phyloP scores from a whole-genome alignment of 805 yeast genomes.

The Suhomyces xylopsoci region DNA sequence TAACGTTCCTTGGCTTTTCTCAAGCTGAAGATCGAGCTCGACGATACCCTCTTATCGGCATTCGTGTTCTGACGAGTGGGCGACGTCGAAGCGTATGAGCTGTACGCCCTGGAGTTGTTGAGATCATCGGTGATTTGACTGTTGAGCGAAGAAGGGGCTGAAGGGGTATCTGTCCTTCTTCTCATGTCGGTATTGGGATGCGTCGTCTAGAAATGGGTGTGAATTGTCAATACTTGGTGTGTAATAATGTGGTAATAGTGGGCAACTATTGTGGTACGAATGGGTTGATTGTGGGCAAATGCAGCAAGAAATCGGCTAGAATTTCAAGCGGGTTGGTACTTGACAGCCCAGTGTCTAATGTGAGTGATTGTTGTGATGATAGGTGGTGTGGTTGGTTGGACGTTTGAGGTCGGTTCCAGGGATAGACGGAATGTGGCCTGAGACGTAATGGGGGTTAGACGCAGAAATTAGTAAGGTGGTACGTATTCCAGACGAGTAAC shows the following conservation, averaged over 20 bases:
- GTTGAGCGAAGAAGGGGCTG: constrained; percentile 4
- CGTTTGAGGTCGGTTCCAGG: neutral
- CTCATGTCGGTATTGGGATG: constrained; percentile 3
- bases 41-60: constrained; percentile 25
- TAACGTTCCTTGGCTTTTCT: constrained; percentile 23
- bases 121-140: constrained; percentile 21
- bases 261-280: neutral
- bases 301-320: neutral
- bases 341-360: neutral
- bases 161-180: constrained; percentile 6
- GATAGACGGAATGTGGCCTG: neutral
- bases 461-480: neutral
- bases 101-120: constrained; percentile 27
- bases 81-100: constrained; percentile 11
- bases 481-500: neutral
- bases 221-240: neutral
- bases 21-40: constrained; percentile 37
- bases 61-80: constrained; percentile 4
- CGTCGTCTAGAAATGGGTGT: neutral
- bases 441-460: neutral
- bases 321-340: neutral
- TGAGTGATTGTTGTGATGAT: neutral
- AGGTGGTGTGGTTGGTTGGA: neutral
- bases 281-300: neutral
- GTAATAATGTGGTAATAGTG: neutral